phyloP scores from a whole-genome alignment of 2,329 filamentous ascomycete species.

The Sporothrix luriei region DNA sequence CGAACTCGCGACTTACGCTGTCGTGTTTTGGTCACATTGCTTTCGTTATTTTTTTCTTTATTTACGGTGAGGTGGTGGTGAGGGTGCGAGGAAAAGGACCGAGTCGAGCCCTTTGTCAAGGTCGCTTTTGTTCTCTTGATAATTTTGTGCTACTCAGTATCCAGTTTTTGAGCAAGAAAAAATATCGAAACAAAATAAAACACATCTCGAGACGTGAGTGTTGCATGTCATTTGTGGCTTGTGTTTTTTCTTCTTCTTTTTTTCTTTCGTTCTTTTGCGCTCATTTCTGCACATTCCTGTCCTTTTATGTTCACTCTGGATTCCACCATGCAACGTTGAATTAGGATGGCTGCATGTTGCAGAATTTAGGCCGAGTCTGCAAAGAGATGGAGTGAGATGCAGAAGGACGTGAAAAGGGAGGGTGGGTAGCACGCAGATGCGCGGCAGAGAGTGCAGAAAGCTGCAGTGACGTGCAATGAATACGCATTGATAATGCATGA shows the following conservation, averaged over 20 bases:
- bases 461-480: not conserved
- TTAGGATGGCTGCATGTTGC: not conserved
- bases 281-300: not conserved
- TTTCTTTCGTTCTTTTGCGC: not conserved
- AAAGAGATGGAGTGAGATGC: conserved; percentile 4
- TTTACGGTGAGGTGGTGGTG: no score
- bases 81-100: no score
- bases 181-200: not conserved
- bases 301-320: not conserved
- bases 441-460: not conserved
- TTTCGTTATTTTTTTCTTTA: not conserved
- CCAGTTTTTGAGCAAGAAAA: not conserved
- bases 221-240: not conserved
- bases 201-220: not conserved
- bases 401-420: not conserved
- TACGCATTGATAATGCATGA: conserved; percentile 7
- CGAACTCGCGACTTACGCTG: not conserved
- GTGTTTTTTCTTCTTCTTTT: not conserved
- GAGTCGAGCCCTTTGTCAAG: no score
- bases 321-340: not conserved
- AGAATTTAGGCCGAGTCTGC: conserved; percentile 7
- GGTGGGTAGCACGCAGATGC: conserved; percentile 6
- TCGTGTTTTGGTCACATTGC: not conserved
- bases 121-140: not conserved
- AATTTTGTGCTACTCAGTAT: conserved; percentile 5